These are phyloP conservation scores for Cladosporium phlei DNA, from an alignment of 2,329 filamentous ascomycete species.

Conservation along the genomic window DNA sequence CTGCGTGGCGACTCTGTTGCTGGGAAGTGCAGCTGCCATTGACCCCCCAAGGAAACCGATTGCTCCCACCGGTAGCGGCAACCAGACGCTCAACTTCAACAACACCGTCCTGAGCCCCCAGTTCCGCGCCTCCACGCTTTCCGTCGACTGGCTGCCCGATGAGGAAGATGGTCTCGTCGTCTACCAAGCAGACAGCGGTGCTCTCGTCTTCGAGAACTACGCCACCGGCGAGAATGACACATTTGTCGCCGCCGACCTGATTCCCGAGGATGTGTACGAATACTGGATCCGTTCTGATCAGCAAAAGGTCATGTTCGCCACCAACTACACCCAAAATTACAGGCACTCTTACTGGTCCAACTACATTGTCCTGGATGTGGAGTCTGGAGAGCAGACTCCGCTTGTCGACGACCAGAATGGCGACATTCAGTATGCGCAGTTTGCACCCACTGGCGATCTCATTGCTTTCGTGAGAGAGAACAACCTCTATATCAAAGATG, in stretches of 20 bases:
- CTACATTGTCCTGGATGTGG: constrained; percentile 60
- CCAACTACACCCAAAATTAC: constrained; percentile 65
- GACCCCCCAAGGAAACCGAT: constrained; percentile 51
- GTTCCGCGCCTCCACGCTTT: constrained; percentile 45
- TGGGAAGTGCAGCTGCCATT: constrained; percentile 27
- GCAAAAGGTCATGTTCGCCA: constrained; percentile 56
- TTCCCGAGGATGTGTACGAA: constrained; percentile 52
- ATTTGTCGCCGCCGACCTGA: constrained; percentile 54
- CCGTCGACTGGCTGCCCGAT: constrained; percentile 54
- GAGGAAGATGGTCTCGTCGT: constrained; percentile 61
- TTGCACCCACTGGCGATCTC: constrained; percentile 54
- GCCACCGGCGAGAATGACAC: constrained; percentile 53
- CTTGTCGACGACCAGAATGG: constrained; percentile 56
- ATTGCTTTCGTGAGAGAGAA: constrained; percentile 65
- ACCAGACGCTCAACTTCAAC: constrained; percentile 56
- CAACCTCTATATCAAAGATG: constrained; percentile 54
- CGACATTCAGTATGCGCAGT: constrained; percentile 63
- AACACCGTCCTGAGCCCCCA: constrained; percentile 49
- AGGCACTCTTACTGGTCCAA: constrained; percentile 64
- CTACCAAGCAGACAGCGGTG: constrained; percentile 46
- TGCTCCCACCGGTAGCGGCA: constrained; percentile 53
- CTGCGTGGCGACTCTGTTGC: constrained; percentile 2
- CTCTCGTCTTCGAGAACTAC: constrained; percentile 59
- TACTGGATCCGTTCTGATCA: constrained; percentile 60
- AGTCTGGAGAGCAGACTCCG: constrained; percentile 50